Conservation (phyloP, 257 asterid genomes). For the Jacaranda mimosifolia region DNA sequence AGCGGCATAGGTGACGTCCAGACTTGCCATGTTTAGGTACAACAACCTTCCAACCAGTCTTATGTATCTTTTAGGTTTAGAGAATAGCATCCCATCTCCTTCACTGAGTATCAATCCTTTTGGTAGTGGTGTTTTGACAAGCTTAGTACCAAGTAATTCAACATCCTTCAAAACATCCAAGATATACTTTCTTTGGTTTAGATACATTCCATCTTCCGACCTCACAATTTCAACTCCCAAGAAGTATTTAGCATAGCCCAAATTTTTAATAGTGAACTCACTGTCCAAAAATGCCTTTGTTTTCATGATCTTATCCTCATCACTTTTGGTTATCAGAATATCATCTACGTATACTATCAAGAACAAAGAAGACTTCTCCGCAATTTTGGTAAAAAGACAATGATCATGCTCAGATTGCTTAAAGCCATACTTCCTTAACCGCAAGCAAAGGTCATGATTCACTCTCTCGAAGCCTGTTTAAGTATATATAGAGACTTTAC, state of each 20-base stretch:
- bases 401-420: background rate
- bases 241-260: background rate
- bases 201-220: background rate
- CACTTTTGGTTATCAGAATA: background rate
- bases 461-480: background rate
- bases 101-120: background rate
- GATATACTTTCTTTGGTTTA: background rate
- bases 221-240: background rate
- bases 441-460: no score
- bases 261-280: background rate
- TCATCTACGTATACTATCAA: background rate
- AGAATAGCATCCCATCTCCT: rapidly evolving
- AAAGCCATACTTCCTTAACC: background rate
- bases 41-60: background rate
- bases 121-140: background rate
- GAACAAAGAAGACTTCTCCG: background rate
- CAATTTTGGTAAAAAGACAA: background rate
- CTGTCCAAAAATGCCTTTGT: background rate
- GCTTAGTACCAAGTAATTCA: background rate
- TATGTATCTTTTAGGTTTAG: background rate
- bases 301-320: background rate
- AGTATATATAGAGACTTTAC: background rate
- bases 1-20: background rate
- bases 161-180: background rate
- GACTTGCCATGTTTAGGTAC: background rate